phyloP scores from a whole-genome alignment of 2,329 filamentous ascomycete genomes.

The Trichoderma arundinaceum region DNA sequence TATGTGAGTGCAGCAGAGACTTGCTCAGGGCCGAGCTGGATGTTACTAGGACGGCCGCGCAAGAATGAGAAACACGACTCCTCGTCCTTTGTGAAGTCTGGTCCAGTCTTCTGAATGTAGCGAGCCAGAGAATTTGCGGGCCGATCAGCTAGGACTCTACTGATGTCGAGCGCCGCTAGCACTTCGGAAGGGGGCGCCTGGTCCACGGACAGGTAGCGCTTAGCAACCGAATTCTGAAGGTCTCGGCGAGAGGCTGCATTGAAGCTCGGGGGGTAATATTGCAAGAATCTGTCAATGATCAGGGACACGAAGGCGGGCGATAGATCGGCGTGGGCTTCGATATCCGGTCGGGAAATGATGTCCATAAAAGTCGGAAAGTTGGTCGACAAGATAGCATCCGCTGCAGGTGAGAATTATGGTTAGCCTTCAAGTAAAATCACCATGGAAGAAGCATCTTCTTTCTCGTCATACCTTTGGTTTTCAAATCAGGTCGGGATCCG shows the following conservation, averaged over 20 bases:
- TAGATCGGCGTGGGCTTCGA: slow-evolving; percentile 69
- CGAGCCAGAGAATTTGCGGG: slow-evolving; percentile 64
- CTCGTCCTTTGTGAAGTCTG: slow-evolving; percentile 75
- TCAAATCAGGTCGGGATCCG: slow-evolving; percentile 78
- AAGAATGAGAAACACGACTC: slow-evolving; percentile 66
- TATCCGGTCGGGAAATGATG: slow-evolving; percentile 69
- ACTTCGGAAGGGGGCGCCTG: slow-evolving; percentile 72
- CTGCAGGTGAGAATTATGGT: slow-evolving; percentile 52
- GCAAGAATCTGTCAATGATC: slow-evolving; percentile 84
- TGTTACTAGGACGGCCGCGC: slow-evolving; percentile 56
- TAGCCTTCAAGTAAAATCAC: slow-evolving; percentile 7
- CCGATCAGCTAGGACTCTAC: slow-evolving; percentile 66
- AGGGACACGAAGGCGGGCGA: slow-evolving; percentile 73
- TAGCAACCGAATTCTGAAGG: slow-evolving; percentile 67
- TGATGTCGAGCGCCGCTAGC: slow-evolving; percentile 71
- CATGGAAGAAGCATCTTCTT: slow-evolving; percentile 10
- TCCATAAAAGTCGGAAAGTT: slow-evolving; percentile 80
- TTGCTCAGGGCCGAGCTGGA: slow-evolving; percentile 79
- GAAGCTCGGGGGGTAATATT: slow-evolving; percentile 86
- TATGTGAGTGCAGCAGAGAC: slow-evolving; percentile 80
- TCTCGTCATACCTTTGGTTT: slow-evolving; percentile 77
- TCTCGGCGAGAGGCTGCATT: slow-evolving; percentile 76
- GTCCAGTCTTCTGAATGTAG: slow-evolving; percentile 75
- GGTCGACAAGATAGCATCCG: slow-evolving; percentile 85
- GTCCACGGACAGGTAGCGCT: slow-evolving; percentile 70